Base-by-base conservation (phyloP, 495 filamentous ascomycete species). In the Podospora fimiseda region DNA sequence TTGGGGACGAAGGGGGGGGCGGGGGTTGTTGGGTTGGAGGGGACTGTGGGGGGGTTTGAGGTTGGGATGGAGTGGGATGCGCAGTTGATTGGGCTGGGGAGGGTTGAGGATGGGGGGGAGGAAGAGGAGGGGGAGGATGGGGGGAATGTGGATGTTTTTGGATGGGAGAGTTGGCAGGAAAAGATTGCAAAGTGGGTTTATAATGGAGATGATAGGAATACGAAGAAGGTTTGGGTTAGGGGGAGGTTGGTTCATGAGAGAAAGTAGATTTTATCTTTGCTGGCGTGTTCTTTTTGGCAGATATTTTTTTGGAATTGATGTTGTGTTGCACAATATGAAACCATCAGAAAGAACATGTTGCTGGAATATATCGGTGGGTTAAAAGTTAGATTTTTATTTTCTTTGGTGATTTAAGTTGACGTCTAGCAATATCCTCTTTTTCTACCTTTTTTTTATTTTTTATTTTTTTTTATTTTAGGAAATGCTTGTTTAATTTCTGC, bases 1-100 rank as follows among this genome's bases (percentile, higher is more conserved):
- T 74, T 97, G 0, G 90, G 87, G 0, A 95, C 91, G 15, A 68
- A 74, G 16, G 90, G 90, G 9, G 91, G 90, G 0, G 90, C 91
- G 0, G 70, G 80, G 45, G 87, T 90, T 44, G 74, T 95, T 0
- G 87, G 88, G 23, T 68, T 95, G 47, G 76, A 73, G 19, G 74
- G 73, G 6, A 80, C 73, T 55, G 76, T 95, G 18, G 90, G 90
- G 3, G 79, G 69, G 7, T 95, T 95, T 69, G 87, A 85, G 55
- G 78, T 84, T 1, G 90, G 89, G n/a, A 92, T 82, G 87, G 78
- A 87, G 58, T 96, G 84, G 82, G 90, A 96, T 78, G 89, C 86
- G 58, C 85, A 93, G 71, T 70, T 93, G 58, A 73, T 95, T 38
- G 71, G 77, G n/a, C 62, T 91, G 19, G 78, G 70, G 9, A 40